phyloP scores from a whole-genome alignment of 2,329 filamentous ascomycete species.

The Beauveria brongniartii region DNA sequence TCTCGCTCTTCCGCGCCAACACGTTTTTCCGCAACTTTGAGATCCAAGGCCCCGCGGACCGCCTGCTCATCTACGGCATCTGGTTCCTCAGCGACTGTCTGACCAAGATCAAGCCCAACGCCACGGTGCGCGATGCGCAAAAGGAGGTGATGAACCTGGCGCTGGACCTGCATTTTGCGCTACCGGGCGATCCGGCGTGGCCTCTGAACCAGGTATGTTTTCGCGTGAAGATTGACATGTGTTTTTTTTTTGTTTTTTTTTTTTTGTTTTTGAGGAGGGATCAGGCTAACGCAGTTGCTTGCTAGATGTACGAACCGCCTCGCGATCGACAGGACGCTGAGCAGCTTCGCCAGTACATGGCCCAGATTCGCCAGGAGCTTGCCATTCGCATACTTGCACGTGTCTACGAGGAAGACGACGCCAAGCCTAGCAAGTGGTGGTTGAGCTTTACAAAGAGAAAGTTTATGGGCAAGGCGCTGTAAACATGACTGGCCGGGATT shows the following conservation, averaged over 20 bases:
- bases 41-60: slow-evolving; percentile 91
- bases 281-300: too few species aligned
- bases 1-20: slow-evolving; percentile 91
- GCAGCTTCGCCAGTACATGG: slow-evolving; percentile 77
- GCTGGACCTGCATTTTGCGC: slow-evolving; percentile 86
- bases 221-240: not conserved
- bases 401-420: slow-evolving; percentile 73
- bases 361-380: slow-evolving; percentile 88
- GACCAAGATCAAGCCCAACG: slow-evolving; percentile 72
- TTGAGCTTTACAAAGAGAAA: slow-evolving; percentile 97
- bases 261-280: too few species aligned
- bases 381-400: slow-evolving; percentile 73
- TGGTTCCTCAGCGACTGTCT: slow-evolving; percentile 89
- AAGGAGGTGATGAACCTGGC: slow-evolving; percentile 84
- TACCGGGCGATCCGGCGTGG: slow-evolving; percentile 88
- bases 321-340: slow-evolving; percentile 84
- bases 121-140: slow-evolving; percentile 49
- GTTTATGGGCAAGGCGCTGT: slow-evolving; percentile 96
- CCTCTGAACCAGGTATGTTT: slow-evolving; percentile 71
- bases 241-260: too few species aligned
- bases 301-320: slow-evolving; percentile 78
- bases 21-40: slow-evolving; percentile 99
- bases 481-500: slow-evolving; percentile 18
- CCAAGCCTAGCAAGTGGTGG: slow-evolving; percentile 83
- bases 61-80: slow-evolving; percentile 93